These are phyloP conservation scores for Pichia insulana DNA, from an alignment of 805 yeast species.

Conservation along the genomic window DNA sequence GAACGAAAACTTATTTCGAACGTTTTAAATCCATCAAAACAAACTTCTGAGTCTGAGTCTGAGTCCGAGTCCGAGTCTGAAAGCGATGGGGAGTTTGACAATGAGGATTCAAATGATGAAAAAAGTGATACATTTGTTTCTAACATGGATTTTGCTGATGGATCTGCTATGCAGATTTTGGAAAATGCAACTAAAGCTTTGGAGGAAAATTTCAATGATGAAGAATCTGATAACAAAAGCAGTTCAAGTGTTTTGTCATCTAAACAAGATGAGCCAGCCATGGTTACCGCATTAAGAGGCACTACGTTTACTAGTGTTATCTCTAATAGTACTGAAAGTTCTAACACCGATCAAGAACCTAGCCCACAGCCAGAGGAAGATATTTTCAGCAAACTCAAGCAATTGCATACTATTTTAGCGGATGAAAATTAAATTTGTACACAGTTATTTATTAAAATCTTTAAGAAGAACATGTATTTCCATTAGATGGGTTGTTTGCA, in stretches of 20 bases:
- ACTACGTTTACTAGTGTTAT: no score
- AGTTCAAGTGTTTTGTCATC: no score
- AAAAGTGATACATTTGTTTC: neutral
- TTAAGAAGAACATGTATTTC: conserved; percentile 35
- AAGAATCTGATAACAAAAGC: no score
- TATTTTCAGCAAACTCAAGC: conserved; percentile 1
- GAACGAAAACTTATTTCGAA: neutral
- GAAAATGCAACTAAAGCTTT: neutral
- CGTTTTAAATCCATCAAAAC: neutral
- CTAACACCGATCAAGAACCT: neutral
- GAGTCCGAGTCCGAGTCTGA: neutral
- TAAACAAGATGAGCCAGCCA: no score
- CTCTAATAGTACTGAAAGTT: no score
- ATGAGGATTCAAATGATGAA: conserved; percentile 8
- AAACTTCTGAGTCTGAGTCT: neutral
- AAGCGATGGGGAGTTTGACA: conserved; percentile 2
- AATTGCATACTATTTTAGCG: conserved; percentile 2
- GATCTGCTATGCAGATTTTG: neutral
- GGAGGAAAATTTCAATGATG: neutral
- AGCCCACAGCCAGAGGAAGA: conserved; percentile 1
- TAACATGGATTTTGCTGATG: neutral
- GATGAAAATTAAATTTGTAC: neutral
- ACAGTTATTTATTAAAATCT: no score
- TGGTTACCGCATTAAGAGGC: no score
- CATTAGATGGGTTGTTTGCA: conserved; percentile 30